Evolutionary conservation across 495 filamentous ascomycete genomes (phyloP).

Genomic region (Aspergillus cristatus): DNA sequence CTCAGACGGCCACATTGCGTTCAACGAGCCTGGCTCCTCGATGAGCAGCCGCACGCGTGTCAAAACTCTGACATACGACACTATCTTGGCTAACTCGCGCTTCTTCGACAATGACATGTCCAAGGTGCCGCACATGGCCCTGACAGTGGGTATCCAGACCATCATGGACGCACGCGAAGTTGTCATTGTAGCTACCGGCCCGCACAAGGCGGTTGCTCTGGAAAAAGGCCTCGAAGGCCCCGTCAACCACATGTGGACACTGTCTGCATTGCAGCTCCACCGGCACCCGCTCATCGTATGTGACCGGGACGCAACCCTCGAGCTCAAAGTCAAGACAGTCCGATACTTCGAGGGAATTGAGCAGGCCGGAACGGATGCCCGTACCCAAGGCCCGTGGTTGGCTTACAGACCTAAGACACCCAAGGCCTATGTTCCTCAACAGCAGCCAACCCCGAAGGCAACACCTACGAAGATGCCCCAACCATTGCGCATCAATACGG

Average conservation of each 20-base stretch:
- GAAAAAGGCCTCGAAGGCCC: constrained; percentile 74
- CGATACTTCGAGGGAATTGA: constrained; percentile 59
- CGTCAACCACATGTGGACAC: constrained; percentile 85
- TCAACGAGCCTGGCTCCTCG: constrained; percentile 82
- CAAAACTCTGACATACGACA: constrained; percentile 82
- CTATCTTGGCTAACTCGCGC: constrained; percentile 73
- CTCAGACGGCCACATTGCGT: constrained; percentile 80
- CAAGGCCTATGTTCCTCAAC: constrained; percentile 21
- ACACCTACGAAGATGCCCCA: constrained; percentile 30
- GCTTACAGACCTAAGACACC: constrained; percentile 34
- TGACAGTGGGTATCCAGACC: constrained; percentile 84
- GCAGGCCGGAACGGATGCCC: constrained; percentile 46
- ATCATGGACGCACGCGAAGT: constrained; percentile 76
- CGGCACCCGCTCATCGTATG: constrained; percentile 72
- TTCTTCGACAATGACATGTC: constrained; percentile 69
- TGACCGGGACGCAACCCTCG: constrained; percentile 76
- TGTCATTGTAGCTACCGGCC: constrained; percentile 70
- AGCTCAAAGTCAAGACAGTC: constrained; percentile 80
- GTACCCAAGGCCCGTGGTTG: constrained; percentile 46
- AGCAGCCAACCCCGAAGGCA: constrained; percentile 17
- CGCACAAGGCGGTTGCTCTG: constrained; percentile 72
- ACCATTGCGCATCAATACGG: constrained; percentile 37
- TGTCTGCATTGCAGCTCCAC: constrained; percentile 71
- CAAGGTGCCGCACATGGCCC: constrained; percentile 70
- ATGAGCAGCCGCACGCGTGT: constrained; percentile 70